A percentile compares a stretch with the other conserved stretches of the same genome.
phyloP scores from a whole-genome alignment of 116 monocot genomes.

The Papilionanthe hybrid region DNA sequence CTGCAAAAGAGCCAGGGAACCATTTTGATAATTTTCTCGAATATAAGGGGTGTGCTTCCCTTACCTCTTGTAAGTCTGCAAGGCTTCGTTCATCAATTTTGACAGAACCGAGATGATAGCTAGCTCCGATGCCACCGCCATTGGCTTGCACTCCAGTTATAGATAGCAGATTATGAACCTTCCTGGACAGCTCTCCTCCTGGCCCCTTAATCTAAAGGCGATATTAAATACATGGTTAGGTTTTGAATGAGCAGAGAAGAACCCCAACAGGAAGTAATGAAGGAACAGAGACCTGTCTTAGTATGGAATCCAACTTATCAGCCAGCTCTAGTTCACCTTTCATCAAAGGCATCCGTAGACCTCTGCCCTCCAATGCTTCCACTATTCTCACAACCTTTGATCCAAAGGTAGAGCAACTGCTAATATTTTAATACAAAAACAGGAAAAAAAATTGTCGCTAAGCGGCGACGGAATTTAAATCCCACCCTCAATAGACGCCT shows the following conservation, averaged over 20 bases:
- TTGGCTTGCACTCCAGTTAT: conserved; percentile 58
- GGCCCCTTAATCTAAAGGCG: conserved; percentile 64
- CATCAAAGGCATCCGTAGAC: conserved; percentile 63
- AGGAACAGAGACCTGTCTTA: conserved; percentile 50
- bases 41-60: not conserved
- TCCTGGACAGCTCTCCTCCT: conserved; percentile 59
- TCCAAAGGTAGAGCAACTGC: not conserved
- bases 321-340: conserved; percentile 70
- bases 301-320: conserved; percentile 47
- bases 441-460: not conserved
- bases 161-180: conserved; percentile 66
- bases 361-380: conserved; percentile 76
- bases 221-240: conserved; percentile 3
- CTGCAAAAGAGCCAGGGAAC: no score
- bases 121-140: conserved; percentile 30
- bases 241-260: not conserved
- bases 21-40: no score
- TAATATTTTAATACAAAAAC: not conserved
- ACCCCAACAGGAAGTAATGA: not conserved
- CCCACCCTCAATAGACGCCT: conserved; percentile 71
- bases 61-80: conserved; percentile 77
- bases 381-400: conserved; percentile 83
- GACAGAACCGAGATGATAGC: conserved; percentile 51
- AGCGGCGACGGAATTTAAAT: not conserved
- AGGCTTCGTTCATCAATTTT: conserved; percentile 82